These are phyloP conservation scores for Dendrobium huoshanense DNA, from an alignment of 106 monocot genomes.

Conservation along the genomic window DNA sequence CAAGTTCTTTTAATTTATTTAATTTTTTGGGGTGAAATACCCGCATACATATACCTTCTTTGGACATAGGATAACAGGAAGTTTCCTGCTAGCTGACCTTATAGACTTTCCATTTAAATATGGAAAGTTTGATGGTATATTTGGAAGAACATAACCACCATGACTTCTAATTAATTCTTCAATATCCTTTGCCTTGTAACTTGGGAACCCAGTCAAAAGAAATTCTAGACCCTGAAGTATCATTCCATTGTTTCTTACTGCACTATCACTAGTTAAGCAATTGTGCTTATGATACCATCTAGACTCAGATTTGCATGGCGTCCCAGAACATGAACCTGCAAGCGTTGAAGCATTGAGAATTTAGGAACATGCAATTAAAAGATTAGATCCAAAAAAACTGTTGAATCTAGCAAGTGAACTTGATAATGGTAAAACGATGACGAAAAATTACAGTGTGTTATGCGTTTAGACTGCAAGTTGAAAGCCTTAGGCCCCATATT, in stretches of 20 bases:
- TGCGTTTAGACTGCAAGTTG: constrained; percentile 13
- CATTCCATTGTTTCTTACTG: constrained; percentile 22
- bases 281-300: constrained; percentile 9
- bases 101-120: constrained; percentile 15
- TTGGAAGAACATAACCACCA: constrained; percentile 65
- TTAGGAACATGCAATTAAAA: not conserved
- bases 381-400: not conserved
- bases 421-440: not conserved
- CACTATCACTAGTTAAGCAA: constrained; percentile 6
- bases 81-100: constrained; percentile 17
- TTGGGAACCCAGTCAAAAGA: constrained; percentile 74
- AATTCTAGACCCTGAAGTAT: constrained; percentile 70
- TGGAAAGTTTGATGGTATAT: constrained; percentile 35
- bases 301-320: constrained; percentile 7
- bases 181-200: constrained; percentile 49
- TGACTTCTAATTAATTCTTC: constrained; percentile 42
- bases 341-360: constrained; percentile 10
- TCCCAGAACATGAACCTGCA: constrained; percentile 34
- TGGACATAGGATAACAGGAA: constrained; percentile 54
- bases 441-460: constrained; percentile 15
- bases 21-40: not conserved
- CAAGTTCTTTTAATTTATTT: not conserved
- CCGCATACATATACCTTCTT: constrained; percentile 46
- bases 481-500: constrained; percentile 11
- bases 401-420: not conserved